Base-by-base conservation (phyloP, 2,329 filamentous ascomycete species). In the Trichoderma oligosporum region DNA sequence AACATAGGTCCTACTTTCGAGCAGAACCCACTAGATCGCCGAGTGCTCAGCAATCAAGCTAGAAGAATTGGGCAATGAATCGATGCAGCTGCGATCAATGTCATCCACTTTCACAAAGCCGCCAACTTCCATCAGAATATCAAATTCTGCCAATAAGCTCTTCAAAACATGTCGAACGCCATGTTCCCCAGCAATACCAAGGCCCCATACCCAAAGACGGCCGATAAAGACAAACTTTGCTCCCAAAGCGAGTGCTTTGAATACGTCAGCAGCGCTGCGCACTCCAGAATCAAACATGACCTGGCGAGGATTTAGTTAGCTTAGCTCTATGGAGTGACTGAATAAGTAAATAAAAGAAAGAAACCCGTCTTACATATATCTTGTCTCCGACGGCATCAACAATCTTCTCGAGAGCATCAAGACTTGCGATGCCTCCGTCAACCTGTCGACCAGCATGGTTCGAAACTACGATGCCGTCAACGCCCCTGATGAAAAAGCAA, bases 221-320 rank as follows among this genome's bases (percentile, higher is more conserved):
- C 84, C 83, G 0, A 87, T 73, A 57, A 85, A 83, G 27, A 79
- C 81, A 4, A 78, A 80, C 27, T 75, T 81, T 0, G 81, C 82
- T 0, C 82, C 82, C 1, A 85, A 64, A 7, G 80, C 81, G 4
- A 85, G 67, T 0, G 80, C 81, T 64, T 85, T 85, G 51, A 84
- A 71, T 1, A 85, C 78, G 62, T 86, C 83, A 0, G 81, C 80
- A 1, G 82, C 83, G 31, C 79, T 74, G n/a, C 80, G 76, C 29
- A 86, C 76, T 0, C 83, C 84, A 64, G 62, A 78, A 31, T 64
- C 62, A 22, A 71, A 63, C 63, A 75, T 74, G 71, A 65, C 74
- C 70, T 60, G 35, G n/a, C 53, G 51, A 12, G 4, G 2, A 24
- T 20, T n/a, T 4, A 1, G 18, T 57, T 22, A 52, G 55, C 9